A percentile compares a stretch with the other conserved stretches of the same genome.
Evolutionary conservation across 495 filamentous ascomycete species (phyloP).

Genomic region (Chaetomidium leptoderma): DNA sequence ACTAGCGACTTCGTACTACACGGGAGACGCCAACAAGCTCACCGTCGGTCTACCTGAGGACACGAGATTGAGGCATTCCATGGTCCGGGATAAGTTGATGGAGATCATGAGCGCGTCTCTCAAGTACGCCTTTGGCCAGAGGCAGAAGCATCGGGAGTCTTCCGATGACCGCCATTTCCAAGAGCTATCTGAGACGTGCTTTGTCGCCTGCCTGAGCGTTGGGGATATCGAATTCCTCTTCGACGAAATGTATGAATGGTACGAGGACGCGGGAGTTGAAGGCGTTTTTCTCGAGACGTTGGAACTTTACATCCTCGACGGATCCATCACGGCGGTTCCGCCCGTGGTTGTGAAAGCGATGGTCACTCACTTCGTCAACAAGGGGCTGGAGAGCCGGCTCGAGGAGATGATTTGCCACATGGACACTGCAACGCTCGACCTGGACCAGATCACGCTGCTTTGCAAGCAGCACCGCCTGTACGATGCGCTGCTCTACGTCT

Average conservation of each 20-base stretch:
- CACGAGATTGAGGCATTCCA: slow-evolving; percentile 63
- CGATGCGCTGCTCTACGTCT: slow-evolving; percentile 94
- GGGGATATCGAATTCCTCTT: slow-evolving; percentile 77
- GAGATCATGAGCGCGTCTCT: slow-evolving; percentile 94
- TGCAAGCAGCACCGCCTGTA: slow-evolving; percentile 90
- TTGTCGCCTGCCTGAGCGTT: slow-evolving; percentile 74
- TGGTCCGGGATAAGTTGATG: slow-evolving; percentile 83
- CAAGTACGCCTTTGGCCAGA: slow-evolving; percentile 75
- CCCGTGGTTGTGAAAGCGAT: slow-evolving; percentile 82
- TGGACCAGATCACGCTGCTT: slow-evolving; percentile 84
- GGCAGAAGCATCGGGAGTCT: slow-evolving; percentile 48
- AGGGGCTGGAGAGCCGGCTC: slow-evolving; percentile 66
- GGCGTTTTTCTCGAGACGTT: slow-evolving; percentile 80
- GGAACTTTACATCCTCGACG: slow-evolving; percentile 78
- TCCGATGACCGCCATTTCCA: slow-evolving; percentile 60
- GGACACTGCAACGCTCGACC: slow-evolving; percentile 84
- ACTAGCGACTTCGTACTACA: slow-evolving; percentile 87
- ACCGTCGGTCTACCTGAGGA: slow-evolving; percentile 93
- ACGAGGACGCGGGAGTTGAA: slow-evolving; percentile 68
- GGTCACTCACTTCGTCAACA: slow-evolving; percentile 70
- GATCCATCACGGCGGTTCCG: slow-evolving; percentile 68
- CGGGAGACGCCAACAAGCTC: slow-evolving; percentile 80
- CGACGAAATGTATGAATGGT: slow-evolving; percentile 84
- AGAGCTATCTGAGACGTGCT: slow-evolving; percentile 76
- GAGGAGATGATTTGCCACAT: slow-evolving; percentile 94